Conservation (phyloP, 1,284 basidiomycete species). For the Microbotryum scabiosae region DNA sequence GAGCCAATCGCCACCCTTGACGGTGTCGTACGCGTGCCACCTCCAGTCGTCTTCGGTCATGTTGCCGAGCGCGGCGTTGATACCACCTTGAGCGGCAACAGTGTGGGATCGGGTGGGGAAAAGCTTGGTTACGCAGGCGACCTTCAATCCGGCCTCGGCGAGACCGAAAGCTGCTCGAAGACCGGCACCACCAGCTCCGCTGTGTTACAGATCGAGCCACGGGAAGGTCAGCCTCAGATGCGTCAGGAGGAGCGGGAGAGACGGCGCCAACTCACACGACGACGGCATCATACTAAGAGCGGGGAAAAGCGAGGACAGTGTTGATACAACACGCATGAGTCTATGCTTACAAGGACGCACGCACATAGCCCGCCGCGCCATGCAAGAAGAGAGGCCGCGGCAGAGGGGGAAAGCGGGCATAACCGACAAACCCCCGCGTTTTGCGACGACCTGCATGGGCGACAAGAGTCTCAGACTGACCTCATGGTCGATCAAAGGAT, state of each 20-base stretch:
- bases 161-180: conserved; percentile 97
- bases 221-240: conserved; percentile 2
- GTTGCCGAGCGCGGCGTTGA: conserved; percentile 98
- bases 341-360: background rate
- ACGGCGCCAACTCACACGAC: conserved; percentile 65
- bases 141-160: conserved; percentile 92
- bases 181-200: conserved; percentile 96
- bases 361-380: background rate
- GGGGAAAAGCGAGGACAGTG: background rate
- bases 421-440: background rate
- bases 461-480: conserved; percentile 11
- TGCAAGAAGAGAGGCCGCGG: background rate
- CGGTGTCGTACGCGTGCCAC: conserved; percentile 99
- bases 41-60: conserved; percentile 81
- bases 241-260: conserved; percentile 3
- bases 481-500: conserved; percentile 91
- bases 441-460: conserved; percentile 25
- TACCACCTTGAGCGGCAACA: conserved; percentile 98
- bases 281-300: conserved; percentile 77
- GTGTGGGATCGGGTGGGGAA: conserved; percentile 99
- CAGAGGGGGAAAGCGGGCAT: background rate
- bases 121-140: conserved; percentile 95
- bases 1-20: conserved; percentile 99
- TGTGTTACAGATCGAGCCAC: conserved; percentile 37
- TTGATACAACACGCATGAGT: background rate